phyloP scores from a whole-genome alignment of 2,329 filamentous ascomycete species.

The Penicillium sp. region DNA sequence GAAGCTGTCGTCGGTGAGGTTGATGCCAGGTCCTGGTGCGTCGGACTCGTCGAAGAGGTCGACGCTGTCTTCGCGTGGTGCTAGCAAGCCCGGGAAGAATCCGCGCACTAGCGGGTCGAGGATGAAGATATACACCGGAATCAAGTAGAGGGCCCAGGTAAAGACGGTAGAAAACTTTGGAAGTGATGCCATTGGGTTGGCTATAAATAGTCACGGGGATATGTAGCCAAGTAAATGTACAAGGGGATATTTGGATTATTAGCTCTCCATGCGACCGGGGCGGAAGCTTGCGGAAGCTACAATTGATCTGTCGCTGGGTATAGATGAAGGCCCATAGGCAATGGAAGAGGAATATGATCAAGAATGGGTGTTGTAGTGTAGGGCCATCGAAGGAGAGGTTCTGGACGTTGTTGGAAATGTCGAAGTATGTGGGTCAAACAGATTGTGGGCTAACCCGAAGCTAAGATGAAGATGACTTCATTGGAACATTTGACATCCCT shows the following conservation, averaged over 20 bases:
- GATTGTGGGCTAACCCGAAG: background rate
- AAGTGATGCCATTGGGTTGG: slow-evolving; percentile 23
- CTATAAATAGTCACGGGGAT: slow-evolving; percentile 4
- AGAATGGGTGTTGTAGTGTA: background rate
- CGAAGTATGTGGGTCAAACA: slow-evolving; percentile 7
- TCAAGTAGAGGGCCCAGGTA: slow-evolving; percentile 38
- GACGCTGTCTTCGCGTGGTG: slow-evolving; percentile 10
- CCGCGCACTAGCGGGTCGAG: slow-evolving; percentile 35
- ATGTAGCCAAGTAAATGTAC: background rate
- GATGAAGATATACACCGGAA: slow-evolving; percentile 40
- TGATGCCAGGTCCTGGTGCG: slow-evolving; percentile 17
- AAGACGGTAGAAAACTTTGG: slow-evolving; percentile 34
- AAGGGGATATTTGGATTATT: background rate
- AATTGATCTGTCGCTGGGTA: background rate
- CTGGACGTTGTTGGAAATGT: background rate
- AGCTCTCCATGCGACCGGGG: background rate
- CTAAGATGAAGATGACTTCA: background rate
- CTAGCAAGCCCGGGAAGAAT: slow-evolving; percentile 18
- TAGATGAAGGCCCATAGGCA: background rate
- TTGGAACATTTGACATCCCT: background rate
- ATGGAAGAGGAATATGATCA: background rate
- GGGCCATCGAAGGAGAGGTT: slow-evolving; percentile 9
- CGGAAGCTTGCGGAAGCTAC: background rate
- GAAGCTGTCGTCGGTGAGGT: slow-evolving; percentile 33
- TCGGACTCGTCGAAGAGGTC: slow-evolving; percentile 17